These are phyloP conservation scores for Biscogniauxia marginata DNA, from an alignment of 2,329 filamentous ascomycete genomes.

Conservation along the genomic window DNA sequence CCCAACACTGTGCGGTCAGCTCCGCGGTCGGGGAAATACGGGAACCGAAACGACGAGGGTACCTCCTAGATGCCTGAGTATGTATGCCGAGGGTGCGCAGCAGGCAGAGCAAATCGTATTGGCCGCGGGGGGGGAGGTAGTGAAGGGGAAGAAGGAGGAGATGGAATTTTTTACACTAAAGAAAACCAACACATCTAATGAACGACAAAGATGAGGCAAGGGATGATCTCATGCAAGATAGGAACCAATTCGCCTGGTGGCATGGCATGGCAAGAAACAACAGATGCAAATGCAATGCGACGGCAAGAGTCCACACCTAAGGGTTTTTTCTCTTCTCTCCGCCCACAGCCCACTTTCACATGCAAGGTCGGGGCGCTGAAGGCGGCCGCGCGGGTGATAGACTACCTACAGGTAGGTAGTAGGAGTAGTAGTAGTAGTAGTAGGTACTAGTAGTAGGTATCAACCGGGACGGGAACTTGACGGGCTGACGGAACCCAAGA, in stretches of 20 bases:
- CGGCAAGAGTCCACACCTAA: neutral
- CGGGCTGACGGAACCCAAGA: neutral
- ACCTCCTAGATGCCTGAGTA: too few relatives aligned
- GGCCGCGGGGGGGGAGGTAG: too few relatives aligned
- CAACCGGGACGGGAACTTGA: neutral
- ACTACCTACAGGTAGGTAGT: neutral
- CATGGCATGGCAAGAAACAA: neutral
- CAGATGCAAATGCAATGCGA: neutral
- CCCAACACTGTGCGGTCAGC: neutral
- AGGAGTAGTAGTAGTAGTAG: neutral
- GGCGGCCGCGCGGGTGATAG: neutral
- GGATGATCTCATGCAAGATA: neutral
- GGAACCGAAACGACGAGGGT: neutral
- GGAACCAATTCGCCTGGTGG: neutral
- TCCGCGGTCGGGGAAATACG: neutral
- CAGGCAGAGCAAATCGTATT: too few relatives aligned
- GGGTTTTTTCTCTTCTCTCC: neutral
- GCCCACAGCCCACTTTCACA: slow-evolving; percentile 9
- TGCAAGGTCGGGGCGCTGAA: too few relatives aligned
- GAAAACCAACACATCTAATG: neutral
- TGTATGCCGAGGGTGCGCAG: too few relatives aligned
- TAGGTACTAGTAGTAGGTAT: too few relatives aligned
- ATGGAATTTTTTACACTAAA: too few relatives aligned
- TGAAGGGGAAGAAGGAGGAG: too few relatives aligned
- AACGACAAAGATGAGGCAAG: neutral